Percentiles rank a stretch among this genome's conserved stretches.
These are phyloP conservation scores for Eucalyptus polyanthemos DNA, from an alignment of 345 rosid species.

Conservation along the genomic window DNA sequence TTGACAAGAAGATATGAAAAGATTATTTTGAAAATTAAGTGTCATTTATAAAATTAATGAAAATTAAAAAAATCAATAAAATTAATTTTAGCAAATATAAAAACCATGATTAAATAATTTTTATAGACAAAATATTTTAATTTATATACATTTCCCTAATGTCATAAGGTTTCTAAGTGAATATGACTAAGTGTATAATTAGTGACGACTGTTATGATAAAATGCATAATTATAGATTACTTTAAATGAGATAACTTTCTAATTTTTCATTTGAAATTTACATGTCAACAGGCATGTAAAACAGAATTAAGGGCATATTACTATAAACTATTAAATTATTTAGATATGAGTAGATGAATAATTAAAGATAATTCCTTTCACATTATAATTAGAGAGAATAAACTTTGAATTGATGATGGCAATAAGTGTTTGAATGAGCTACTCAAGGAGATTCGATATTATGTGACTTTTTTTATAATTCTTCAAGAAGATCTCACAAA, in stretches of 20 bases:
- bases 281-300: background rate
- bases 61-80: too few species aligned
- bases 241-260: background rate
- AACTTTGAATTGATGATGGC: background rate
- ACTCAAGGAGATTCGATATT: background rate
- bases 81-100: too few species aligned
- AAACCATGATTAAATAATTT: background rate
- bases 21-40: background rate
- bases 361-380: too few species aligned
- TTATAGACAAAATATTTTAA: too few species aligned
- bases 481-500: background rate
- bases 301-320: background rate
- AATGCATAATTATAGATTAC: background rate
- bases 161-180: background rate
- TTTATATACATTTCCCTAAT: background rate
- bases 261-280: background rate
- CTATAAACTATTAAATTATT: too few species aligned
- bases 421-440: background rate
- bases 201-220: background rate
- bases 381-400: background rate
- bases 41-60: background rate
- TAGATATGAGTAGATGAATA: background rate
- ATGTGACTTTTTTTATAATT: background rate
- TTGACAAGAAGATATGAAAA: background rate
- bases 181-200: background rate